Conservation (phyloP, 2,329 filamentous ascomycete genomes). For the Mariannaea sp. region DNA sequence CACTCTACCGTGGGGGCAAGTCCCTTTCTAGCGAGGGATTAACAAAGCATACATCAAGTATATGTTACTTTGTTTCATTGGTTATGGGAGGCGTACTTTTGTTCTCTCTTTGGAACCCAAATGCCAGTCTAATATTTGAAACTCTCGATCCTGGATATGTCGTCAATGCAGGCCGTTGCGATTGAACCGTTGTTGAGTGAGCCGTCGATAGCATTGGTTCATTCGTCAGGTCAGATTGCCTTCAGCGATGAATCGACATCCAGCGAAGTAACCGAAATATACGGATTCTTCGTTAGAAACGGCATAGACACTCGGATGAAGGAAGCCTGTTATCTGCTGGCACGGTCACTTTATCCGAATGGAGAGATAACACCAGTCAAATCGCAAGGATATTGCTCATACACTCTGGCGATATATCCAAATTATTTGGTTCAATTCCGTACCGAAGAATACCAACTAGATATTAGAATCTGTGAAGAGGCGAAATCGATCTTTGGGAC, state of each 20-base stretch:
- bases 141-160: background rate
- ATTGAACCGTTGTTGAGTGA: background rate
- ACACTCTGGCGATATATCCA: conserved; percentile 50
- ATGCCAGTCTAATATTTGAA: too few relatives aligned
- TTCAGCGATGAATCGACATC: background rate
- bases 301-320: conserved; percentile 22
- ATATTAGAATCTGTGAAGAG: conserved; percentile 43
- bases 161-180: background rate
- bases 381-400: conserved; percentile 58
- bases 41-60: too few relatives aligned
- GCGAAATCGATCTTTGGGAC: conserved; percentile 48
- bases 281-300: conserved; percentile 32
- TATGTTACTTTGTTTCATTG: too few relatives aligned
- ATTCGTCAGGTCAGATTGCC: background rate
- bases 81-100: too few relatives aligned
- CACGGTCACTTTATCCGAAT: conserved; percentile 39
- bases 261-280: background rate
- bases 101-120: too few relatives aligned
- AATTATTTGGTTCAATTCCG: conserved; percentile 55
- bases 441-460: conserved; percentile 48
- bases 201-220: background rate
- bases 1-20: conserved; percentile 10
- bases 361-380: conserved; percentile 40
- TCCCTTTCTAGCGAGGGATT: background rate
- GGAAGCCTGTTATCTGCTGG: conserved; percentile 39